These are phyloP conservation scores for Candida pini DNA, from an alignment of 805 yeast species.

Conservation along the genomic window DNA sequence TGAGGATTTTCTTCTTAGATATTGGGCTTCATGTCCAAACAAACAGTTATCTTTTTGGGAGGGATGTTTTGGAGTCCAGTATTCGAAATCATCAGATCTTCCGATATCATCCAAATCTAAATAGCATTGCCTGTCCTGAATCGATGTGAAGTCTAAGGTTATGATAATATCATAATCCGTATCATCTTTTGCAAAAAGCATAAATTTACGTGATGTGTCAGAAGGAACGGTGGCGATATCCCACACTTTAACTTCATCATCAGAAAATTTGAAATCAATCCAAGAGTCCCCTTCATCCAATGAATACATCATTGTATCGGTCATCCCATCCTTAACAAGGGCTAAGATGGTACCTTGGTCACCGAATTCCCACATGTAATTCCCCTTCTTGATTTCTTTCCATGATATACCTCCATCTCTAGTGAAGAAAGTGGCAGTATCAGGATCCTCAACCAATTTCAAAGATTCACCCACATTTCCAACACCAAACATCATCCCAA, in stretches of 20 bases:
- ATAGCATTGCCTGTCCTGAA: constrained; percentile 50
- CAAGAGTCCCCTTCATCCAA: constrained; percentile 77
- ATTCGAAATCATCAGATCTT: constrained; percentile 50
- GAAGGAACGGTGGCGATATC: constrained; percentile 89
- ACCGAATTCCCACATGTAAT: constrained; percentile 91
- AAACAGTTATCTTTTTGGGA: constrained; percentile 46
- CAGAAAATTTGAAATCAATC: constrained; percentile 59
- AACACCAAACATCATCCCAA: constrained; percentile 85
- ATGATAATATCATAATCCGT: constrained; percentile 27
- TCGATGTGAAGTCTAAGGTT: constrained; percentile 52
- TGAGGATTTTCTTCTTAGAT: constrained; percentile 52
- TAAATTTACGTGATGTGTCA: constrained; percentile 78
- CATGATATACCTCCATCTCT: constrained; percentile 90
- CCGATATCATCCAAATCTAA: constrained; percentile 37
- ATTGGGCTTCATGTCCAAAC: constrained; percentile 64
- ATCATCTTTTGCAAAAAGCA: constrained; percentile 52
- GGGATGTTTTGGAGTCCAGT: constrained; percentile 59
- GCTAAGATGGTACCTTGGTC: constrained; percentile 89
- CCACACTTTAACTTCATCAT: constrained; percentile 45
- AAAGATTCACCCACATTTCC: constrained; percentile 81
- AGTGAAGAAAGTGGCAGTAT: constrained; percentile 66
- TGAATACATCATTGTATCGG: constrained; percentile 60
- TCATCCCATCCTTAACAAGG: constrained; percentile 52
- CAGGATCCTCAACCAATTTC: constrained; percentile 32
- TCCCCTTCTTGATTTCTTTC: constrained; percentile 71